A percentile compares a stretch with the other conserved stretches of the same genome.
These are phyloP conservation scores for Erodium trifolium DNA, from an alignment of 441 rosid genomes.

Conservation along the genomic window DNA sequence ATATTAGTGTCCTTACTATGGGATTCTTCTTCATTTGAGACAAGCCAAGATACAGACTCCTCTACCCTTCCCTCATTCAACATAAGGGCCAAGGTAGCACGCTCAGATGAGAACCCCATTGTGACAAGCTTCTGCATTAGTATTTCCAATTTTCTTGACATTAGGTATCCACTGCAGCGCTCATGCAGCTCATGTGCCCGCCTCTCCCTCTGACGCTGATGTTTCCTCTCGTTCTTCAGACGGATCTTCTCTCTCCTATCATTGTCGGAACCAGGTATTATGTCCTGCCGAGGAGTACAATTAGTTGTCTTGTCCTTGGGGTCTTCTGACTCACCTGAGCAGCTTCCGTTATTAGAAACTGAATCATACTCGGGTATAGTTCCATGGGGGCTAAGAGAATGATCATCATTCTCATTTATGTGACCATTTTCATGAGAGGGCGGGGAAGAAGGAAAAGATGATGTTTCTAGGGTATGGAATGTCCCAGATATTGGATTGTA, in stretches of 20 bases:
- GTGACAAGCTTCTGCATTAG: neutral
- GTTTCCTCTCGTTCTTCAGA: constrained; percentile 5
- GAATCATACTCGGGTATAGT: neutral
- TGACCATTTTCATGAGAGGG: neutral
- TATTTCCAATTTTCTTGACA: neutral
- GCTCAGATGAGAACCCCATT: constrained; percentile 2
- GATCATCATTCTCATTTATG: neutral
- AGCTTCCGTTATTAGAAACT: constrained; percentile 6
- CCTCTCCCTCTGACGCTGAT: constrained; percentile 7
- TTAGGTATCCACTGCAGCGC: neutral
- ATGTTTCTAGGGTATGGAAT: neutral
- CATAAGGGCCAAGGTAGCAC: neutral
- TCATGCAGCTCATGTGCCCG: constrained; percentile 6
- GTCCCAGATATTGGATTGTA: constrained; percentile 4
- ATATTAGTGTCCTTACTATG: neutral
- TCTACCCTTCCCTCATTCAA: constrained; percentile 5
- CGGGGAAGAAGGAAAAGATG: neutral
- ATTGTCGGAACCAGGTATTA: constrained; percentile 4
- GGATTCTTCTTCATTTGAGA: neutral
- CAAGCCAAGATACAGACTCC: neutral
- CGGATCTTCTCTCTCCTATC: constrained; percentile 5
- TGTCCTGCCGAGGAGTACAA: neutral
- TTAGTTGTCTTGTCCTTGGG: neutral
- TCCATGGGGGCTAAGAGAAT: neutral
- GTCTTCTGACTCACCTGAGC: constrained; percentile 9